A percentile compares a stretch with the other conserved stretches of the same genome.
Evolutionary conservation across 805 yeast species (phyloP).

Genomic region (Candida golubevii): DNA sequence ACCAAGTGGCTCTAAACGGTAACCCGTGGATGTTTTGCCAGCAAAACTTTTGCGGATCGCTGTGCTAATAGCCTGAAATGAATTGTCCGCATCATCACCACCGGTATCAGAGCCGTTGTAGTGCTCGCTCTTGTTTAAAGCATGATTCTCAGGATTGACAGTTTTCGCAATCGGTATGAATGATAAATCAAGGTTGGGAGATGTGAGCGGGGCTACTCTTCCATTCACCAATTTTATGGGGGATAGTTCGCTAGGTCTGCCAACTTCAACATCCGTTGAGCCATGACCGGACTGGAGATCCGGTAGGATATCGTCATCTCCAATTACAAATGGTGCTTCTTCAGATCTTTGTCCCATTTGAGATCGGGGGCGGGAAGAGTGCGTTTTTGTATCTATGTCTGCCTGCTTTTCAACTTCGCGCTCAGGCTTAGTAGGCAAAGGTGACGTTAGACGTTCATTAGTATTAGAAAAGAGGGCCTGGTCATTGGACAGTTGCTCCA

Average conservation of each 20-base stretch:
- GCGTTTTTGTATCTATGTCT: too few relatives aligned
- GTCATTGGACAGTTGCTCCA: too few relatives aligned
- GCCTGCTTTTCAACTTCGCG: too few relatives aligned
- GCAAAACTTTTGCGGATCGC: conserved; percentile 45
- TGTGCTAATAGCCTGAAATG: conserved; percentile 45
- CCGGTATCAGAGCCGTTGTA: background rate
- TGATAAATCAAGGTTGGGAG: conserved; percentile 21
- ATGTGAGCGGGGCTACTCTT: conserved; percentile 10
- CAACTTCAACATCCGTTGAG: too few relatives aligned
- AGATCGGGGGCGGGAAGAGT: too few relatives aligned
- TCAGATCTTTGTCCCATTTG: too few relatives aligned
- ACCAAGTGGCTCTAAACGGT: background rate
- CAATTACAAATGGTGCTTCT: too few relatives aligned
- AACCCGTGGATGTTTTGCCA: conserved; percentile 21
- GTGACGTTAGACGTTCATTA: too few relatives aligned
- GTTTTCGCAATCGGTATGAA: conserved; percentile 21
- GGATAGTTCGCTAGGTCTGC: background rate
- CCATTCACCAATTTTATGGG: conserved; percentile 6
- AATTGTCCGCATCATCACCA: conserved; percentile 26
- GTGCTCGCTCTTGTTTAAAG: background rate
- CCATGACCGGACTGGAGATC: too few relatives aligned
- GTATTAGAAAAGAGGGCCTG: too few relatives aligned
- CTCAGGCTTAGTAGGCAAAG: too few relatives aligned
- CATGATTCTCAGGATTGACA: conserved; percentile 7
- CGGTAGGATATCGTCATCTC: too few relatives aligned